Percentiles rank a stretch among this genome's conserved stretches.
phyloP scores from a whole-genome alignment of 495 filamentous ascomycete species.

The Polyplosphaeria fusca region DNA sequence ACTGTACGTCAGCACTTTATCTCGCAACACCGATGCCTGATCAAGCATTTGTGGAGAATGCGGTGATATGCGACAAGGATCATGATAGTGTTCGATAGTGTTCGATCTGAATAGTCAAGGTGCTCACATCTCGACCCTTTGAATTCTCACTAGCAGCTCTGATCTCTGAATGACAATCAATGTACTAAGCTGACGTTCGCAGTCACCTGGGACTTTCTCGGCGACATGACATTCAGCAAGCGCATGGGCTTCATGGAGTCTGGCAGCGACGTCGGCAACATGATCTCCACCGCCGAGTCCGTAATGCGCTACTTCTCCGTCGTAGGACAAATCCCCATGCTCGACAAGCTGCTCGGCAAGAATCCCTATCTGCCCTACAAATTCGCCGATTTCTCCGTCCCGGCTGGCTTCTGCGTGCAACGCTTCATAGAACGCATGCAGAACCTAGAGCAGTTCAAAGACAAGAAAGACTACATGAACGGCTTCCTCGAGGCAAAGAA shows the following conservation, averaged over 20 bases:
- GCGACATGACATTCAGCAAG: slow-evolving; percentile 23
- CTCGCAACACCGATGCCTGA: neutral
- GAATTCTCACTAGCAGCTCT: too few relatives aligned
- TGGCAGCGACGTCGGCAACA: neutral
- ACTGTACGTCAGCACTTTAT: neutral
- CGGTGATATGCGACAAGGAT: too few relatives aligned
- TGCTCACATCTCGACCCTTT: too few relatives aligned
- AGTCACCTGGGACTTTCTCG: slow-evolving; percentile 18
- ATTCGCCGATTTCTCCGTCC: slow-evolving; percentile 16
- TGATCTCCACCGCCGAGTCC: slow-evolving; percentile 5
- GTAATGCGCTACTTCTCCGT: slow-evolving; percentile 22
- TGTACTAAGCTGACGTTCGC: neutral
- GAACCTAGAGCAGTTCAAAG: slow-evolving; percentile 2
- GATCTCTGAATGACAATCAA: too few relatives aligned
- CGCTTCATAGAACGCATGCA: slow-evolving; percentile 13
- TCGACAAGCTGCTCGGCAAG: slow-evolving; percentile 19
- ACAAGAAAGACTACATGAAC: slow-evolving; percentile 22
- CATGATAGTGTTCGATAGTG: too few relatives aligned
- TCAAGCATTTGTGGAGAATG: neutral
- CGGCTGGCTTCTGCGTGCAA: slow-evolving; percentile 13
- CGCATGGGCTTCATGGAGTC: slow-evolving; percentile 18
- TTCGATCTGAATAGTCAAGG: too few relatives aligned
- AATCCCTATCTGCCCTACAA: slow-evolving; percentile 14
- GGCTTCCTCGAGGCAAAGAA: slow-evolving; percentile 16
- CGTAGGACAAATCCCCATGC: slow-evolving; percentile 20